Evolutionary conservation across 306 rosid genomes (phyloP).

Genomic region (Lagenaria siceraria): DNA sequence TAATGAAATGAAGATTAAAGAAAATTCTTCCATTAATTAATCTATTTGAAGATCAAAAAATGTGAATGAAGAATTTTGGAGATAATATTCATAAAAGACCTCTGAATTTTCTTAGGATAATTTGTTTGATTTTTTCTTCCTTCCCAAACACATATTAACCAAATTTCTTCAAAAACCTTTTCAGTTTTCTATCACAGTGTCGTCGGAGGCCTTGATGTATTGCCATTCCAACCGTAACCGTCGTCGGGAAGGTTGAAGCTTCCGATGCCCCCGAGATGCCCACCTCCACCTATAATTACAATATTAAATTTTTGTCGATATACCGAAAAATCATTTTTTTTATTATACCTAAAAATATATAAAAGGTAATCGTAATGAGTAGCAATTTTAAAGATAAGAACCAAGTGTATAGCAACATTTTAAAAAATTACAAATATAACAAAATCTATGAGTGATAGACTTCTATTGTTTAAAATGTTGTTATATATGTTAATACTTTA

Average conservation of each 20-base stretch:
- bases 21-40: background rate
- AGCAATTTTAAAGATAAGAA: no score
- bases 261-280: constrained; percentile 2
- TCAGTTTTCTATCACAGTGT: background rate
- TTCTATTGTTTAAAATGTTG: no score
- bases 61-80: background rate
- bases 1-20: no score
- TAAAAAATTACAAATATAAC: no score
- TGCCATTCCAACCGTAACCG: constrained; percentile 16
- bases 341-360: no score
- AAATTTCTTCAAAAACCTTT: background rate
- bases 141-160: background rate
- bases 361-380: no score
- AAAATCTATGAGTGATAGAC: no score
- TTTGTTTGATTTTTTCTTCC: background rate
- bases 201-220: constrained; percentile 15
- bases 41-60: background rate
- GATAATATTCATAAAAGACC: background rate
- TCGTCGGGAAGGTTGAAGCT: constrained; percentile 8
- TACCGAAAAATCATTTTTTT: no score
- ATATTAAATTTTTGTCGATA: no score
- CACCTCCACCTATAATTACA: background rate
- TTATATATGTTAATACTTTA: no score
- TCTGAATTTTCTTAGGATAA: background rate
- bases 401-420: no score